These are phyloP conservation scores for Fusarium compactum DNA, from an alignment of 2,329 filamentous ascomycete genomes.

Conservation along the genomic window DNA sequence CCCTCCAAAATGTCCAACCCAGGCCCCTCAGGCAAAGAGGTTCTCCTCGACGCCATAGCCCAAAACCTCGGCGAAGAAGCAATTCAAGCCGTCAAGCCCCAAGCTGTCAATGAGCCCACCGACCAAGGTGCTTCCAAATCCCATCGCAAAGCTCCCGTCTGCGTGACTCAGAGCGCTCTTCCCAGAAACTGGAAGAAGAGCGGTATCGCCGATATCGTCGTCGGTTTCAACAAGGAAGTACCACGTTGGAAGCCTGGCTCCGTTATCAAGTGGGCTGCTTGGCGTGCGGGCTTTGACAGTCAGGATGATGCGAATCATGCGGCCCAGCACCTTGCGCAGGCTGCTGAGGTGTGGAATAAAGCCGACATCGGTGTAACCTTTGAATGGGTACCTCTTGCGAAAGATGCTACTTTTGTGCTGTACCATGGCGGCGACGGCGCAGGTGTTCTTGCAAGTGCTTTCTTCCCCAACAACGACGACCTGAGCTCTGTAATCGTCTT, in stretches of 20 bases:
- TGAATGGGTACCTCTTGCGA: background rate
- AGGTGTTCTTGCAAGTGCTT: background rate
- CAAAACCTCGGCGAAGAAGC: background rate
- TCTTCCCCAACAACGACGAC: background rate
- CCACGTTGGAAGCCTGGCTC: background rate
- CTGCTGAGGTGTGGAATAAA: background rate
- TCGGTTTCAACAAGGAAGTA: background rate
- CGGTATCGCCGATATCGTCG: background rate
- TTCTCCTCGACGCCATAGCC: background rate
- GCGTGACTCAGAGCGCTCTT: rapidly evolving
- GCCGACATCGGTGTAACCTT: rapidly evolving
- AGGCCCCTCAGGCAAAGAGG: background rate
- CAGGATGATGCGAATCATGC: background rate
- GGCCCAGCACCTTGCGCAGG: background rate
- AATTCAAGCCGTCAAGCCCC: background rate
- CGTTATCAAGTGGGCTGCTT: background rate
- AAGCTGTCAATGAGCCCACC: rapidly evolving
- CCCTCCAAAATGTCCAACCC: background rate
- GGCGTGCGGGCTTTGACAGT: background rate
- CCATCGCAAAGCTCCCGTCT: background rate
- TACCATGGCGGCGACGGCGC: background rate
- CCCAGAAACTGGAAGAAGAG: background rate
- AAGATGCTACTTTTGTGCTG: rapidly evolving
- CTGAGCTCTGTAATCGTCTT: background rate
- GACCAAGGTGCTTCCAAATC: background rate